Evolutionary conservation across 495 filamentous ascomycete species (phyloP).

Genomic region (Tuber calosporum): DNA sequence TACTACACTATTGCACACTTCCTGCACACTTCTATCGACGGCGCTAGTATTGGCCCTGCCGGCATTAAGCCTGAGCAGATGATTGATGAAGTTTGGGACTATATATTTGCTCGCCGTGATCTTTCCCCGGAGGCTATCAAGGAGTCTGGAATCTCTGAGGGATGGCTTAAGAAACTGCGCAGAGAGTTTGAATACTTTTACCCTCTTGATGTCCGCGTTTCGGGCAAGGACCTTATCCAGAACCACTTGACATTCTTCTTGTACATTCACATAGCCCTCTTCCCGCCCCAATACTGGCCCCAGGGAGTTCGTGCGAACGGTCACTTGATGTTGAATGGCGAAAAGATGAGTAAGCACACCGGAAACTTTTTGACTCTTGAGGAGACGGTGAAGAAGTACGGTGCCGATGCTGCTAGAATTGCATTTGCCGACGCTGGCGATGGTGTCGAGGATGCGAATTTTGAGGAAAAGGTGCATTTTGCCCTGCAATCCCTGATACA

Average conservation of each 20-base stretch:
- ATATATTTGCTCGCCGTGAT: slow-evolving; percentile 62
- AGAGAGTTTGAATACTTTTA: slow-evolving; percentile 97
- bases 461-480: slow-evolving; percentile 79
- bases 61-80: slow-evolving; percentile 73
- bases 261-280: slow-evolving; percentile 88
- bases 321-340: slow-evolving; percentile 85
- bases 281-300: slow-evolving; percentile 80
- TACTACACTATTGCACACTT: slow-evolving; percentile 93
- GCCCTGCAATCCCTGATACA: slow-evolving; percentile 78
- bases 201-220: slow-evolving; percentile 75
- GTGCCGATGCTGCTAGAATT: slow-evolving; percentile 84
- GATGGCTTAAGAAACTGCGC: slow-evolving; percentile 66
- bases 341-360: slow-evolving; percentile 94
- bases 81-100: slow-evolving; percentile 96
- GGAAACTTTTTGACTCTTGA: slow-evolving; percentile 92
- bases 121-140: slow-evolving; percentile 56
- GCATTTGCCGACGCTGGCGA: slow-evolving; percentile 93
- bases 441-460: slow-evolving; percentile 91
- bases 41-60: slow-evolving; percentile 59
- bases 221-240: slow-evolving; percentile 78
- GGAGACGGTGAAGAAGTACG: slow-evolving; percentile 82
- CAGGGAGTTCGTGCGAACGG: slow-evolving; percentile 77
- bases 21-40: slow-evolving; percentile 71
- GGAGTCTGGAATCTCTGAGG: slow-evolving; percentile 61
- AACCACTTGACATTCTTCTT: slow-evolving; percentile 95